Evolutionary conservation across 805 yeast species (phyloP), one percentile per base, ranked within the genome.

Genomic region (Kodamaea fukazawae): DNA sequence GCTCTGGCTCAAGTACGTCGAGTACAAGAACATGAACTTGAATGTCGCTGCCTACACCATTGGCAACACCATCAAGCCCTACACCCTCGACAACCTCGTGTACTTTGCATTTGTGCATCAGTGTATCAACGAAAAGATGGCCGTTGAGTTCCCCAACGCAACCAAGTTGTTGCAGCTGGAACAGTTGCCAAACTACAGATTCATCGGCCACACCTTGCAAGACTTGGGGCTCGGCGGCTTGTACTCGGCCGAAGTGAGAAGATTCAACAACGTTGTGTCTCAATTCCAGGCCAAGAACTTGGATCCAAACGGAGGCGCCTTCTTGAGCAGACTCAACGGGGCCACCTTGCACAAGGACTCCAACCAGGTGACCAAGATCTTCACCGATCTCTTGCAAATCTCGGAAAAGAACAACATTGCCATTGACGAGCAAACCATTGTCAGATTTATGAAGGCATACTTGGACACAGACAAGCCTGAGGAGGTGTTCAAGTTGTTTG

Each of bases 401-500:
- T 43, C 57, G 3, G 46, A 40, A 18, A 41, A 41, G 14, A 62
- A 60, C 36, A 58, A 60, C 1, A 54, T 45, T 10, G 57, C 66
- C 4, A 53, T 79, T 14, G 55, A 59, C 4, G 75, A 72, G 47
- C 54, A 53, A 6, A 68, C 78, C 0, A 54, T 72, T 35, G 57
- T 63, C 34, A 58, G 62, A 25, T 53, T 75, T 40, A 76, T 80
- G 81, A 55, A 65, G 25, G 68, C 69, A 29, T 77, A 61, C 52
- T 65, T 65, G 40, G 61, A 57, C 1, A 51, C 63, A 29, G 65
- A 65, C 29, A 44, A 48, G 18, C 60, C 65, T 12, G 56, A 57
- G 11, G 61, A 59, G 27, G 71, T 73, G 2, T 61, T 73, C 41
- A 59, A 60, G 8, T 55, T 77, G 1, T 82, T 86, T 77, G 75